These are phyloP conservation scores for Botrytis squamosa DNA, from an alignment of 2,329 filamentous ascomycete genomes.

Conservation along the genomic window DNA sequence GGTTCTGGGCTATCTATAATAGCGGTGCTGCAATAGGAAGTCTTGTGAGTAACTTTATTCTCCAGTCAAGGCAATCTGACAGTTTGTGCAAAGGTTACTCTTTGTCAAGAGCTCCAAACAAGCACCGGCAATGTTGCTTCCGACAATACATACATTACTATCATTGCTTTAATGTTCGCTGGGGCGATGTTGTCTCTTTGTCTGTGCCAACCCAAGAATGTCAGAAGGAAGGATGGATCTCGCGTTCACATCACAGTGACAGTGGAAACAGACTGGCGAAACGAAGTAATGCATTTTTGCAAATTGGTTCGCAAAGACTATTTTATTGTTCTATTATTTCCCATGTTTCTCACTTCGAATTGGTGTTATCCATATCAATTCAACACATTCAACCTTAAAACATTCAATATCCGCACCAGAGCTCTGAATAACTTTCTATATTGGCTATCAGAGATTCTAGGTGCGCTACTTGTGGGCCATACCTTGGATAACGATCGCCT, in stretches of 20 bases:
- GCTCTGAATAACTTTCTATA: constrained; percentile 73
- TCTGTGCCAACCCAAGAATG: constrained; percentile 66
- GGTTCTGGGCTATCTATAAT: constrained; percentile 25
- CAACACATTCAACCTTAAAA: constrained; percentile 66
- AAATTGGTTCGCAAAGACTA: constrained; percentile 67
- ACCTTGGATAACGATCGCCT: constrained; percentile 60
- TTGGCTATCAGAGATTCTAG: constrained; percentile 73
- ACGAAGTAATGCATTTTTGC: constrained; percentile 70
- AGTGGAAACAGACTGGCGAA: constrained; percentile 81
- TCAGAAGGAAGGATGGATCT: constrained; percentile 73
- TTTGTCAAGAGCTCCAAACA: constrained; percentile 67
- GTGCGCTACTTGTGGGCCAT: constrained; percentile 69
- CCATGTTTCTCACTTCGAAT: constrained; percentile 76
- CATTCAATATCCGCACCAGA: constrained; percentile 71
- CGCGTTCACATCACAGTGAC: constrained; percentile 67
- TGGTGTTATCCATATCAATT: constrained; percentile 79
- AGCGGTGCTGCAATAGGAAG: constrained; percentile 24
- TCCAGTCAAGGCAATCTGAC: not conserved
- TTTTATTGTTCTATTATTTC: constrained; percentile 72
- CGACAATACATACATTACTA: constrained; percentile 22
- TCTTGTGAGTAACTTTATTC: constrained; percentile 16
- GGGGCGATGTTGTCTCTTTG: constrained; percentile 64
- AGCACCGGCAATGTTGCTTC: constrained; percentile 36
- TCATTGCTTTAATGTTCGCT: constrained; percentile 24
- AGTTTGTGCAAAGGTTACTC: constrained; percentile 50